Evolutionary conservation across 2,329 filamentous ascomycete genomes (phyloP), one percentile per base, ranked within the genome.

Genomic region (Pestalotiopsis fici): DNA sequence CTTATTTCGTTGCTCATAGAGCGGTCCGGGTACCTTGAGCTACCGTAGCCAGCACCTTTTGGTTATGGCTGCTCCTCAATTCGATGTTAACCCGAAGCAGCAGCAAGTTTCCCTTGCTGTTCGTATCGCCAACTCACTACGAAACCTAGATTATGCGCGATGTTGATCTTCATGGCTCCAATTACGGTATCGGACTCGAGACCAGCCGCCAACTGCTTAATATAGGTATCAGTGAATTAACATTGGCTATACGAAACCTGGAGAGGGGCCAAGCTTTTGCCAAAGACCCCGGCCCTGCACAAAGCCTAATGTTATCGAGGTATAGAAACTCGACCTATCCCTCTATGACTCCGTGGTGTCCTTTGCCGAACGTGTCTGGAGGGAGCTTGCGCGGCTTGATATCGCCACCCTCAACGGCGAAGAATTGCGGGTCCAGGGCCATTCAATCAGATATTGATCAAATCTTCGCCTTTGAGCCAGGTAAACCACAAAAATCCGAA

Each of bases 101-200:
- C 57, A 57, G 65, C 66, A 4, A 68, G 66, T 60, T 56, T 68
- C 37, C 55, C 61, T 39, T 54, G 65, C 27, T 69, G 50, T 47
- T 7, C 68, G 27, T 66, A 66, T 21, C 64, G 59, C 12, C 66
- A 69, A 39, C 55, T 69, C n/a, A 64, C 39, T 43, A 12, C 37
- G 64, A 61, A n/a, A 64, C 68, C 23, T 12, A 54, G 64, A 43
- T n/a, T 47, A 15, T 47, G n/a, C 18, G 31, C n/a, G 15, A 47
- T 63, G 28, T 35, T 18, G 28, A 71, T 63, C 72, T 82, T 65
- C 68, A 71, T 0, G 78, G 84, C 1, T 73, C 77, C 25, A 86
- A 84, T 67, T 74, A 69, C 5, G 84, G 84, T 0, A 71, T 86
- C 1, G 84, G 84, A 3, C 73, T 84, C 23, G 83, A 84, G 73